Percentiles rank a stretch among this genome's conserved stretches.
These are phyloP conservation scores for Phlyctochytrium bullatum DNA, from an alignment of 192 early-diverging fungal genomes.

Conservation along the genomic window DNA sequence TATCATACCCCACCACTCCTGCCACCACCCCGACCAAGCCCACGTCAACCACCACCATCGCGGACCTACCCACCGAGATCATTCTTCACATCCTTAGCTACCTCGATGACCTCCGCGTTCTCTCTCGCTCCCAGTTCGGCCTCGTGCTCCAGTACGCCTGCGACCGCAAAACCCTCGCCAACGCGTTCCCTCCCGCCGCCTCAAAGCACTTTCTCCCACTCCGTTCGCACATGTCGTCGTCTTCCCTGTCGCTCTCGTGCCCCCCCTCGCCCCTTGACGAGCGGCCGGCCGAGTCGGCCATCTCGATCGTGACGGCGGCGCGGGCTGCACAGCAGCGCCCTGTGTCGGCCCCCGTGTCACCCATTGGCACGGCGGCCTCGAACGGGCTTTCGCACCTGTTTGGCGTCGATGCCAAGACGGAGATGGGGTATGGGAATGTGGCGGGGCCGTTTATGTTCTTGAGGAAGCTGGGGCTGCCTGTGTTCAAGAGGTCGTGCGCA, in stretches of 20 bases:
- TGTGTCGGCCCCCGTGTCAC: neutral
- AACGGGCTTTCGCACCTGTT: too few species aligned
- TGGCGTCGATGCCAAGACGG: too few species aligned
- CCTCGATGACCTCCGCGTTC: conserved; percentile 14
- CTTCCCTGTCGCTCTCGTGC: too few species aligned
- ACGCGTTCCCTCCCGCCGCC: too few species aligned
- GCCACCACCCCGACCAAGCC: neutral
- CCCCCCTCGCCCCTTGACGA: too few species aligned
- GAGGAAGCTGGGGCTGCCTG: conserved; percentile 5
- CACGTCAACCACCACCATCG: conserved; percentile 6
- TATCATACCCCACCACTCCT: neutral
- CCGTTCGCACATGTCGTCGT: too few species aligned
- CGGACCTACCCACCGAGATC: conserved; percentile 22
- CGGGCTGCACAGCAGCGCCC: too few species aligned
- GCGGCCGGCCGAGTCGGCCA: too few species aligned
- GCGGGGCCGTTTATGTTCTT: conserved; percentile 5
- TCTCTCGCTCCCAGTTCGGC: conserved; percentile 7
- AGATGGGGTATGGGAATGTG: neutral
- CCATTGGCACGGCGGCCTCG: too few species aligned
- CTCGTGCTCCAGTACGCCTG: conserved; percentile 9
- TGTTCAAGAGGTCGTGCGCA: conserved; percentile 13
- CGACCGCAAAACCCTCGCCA: conserved; percentile 4
- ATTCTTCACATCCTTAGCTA: conserved; percentile 25
- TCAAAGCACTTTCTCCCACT: too few species aligned
- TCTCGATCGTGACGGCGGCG: too few species aligned